A percentile compares a stretch with the other conserved stretches of the same genome.
phyloP scores from a whole-genome alignment of 495 filamentous ascomycete genomes.

The Daldinia concentrica region DNA sequence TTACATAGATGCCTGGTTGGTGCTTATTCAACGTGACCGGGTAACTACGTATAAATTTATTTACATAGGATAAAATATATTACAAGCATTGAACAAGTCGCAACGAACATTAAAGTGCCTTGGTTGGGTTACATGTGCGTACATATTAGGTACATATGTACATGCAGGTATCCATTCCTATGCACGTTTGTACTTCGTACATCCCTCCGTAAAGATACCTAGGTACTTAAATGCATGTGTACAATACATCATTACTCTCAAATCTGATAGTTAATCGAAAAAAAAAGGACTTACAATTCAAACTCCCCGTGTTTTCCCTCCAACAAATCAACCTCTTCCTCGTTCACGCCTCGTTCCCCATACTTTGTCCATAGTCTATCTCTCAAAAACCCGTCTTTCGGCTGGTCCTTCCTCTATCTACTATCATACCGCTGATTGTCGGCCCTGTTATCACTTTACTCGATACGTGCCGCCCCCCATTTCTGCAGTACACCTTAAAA shows the following conservation, averaged over 20 bases:
- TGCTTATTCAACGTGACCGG: constrained; percentile 1
- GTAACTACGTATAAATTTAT: background rate
- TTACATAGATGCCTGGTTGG: background rate
- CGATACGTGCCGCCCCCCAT: constrained; percentile 1
- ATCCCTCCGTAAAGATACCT: background rate
- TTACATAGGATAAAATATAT: background rate
- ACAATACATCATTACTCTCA: constrained; percentile 36
- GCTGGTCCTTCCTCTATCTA: constrained; percentile 32
- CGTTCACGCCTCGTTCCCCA: constrained; percentile 24
- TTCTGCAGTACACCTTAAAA: constrained; percentile 38
- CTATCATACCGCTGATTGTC: background rate
- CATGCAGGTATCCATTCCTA: constrained; percentile 1
- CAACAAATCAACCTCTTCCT: constrained; percentile 37
- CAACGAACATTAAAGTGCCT: background rate
- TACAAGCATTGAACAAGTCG: background rate
- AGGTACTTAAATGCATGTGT: background rate
- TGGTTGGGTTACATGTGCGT: constrained; percentile 2
- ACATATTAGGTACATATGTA: background rate
- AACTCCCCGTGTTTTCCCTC: constrained; percentile 29
- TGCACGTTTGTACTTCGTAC: background rate
- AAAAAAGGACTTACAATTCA: constrained; percentile 17
- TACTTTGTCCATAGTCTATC: constrained; percentile 2
- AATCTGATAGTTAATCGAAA: constrained; percentile 11
- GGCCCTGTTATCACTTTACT: background rate
- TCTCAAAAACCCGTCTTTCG: constrained; percentile 18